Base-by-base conservation (phyloP, 1,284 basidiomycete genomes). In the Phaffia rhodozyma region DNA sequence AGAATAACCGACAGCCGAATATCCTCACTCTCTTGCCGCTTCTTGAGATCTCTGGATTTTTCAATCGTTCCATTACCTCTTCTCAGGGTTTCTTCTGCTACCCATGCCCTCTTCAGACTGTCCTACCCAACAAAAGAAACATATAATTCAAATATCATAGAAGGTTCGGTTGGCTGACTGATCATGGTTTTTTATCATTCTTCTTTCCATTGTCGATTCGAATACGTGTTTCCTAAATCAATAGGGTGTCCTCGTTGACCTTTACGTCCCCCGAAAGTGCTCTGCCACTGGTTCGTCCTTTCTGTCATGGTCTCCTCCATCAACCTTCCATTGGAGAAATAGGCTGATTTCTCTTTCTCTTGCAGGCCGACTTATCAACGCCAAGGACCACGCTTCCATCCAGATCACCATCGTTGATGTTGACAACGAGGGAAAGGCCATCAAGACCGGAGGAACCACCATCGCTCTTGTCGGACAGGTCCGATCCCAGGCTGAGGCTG, bases 261-360 rank as follows among this genome's bases (percentile, higher is more conserved):
- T 98, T 79, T 98, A 98, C 83, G 92, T 98, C 77, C 94, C 94
- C 77, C 91, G 94, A 83, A 97, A 98, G 81, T 98, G 96, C 80
- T 84, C 90, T 77, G 90, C 91, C 67, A 96, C 90, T 53, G 57
- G 38, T 43, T 43, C 13, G 38, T 43, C 38, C 38, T 32, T 18
- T 55, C 29, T 51, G 13, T 5, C 23, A 23, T 27, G 0, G 27
- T 21, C 2, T 56, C 57, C 47, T 56, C 30, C 29, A 48, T 60
- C 54, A 25, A 48, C 61, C 58, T 55, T 51, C 54, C 52, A 27
- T 47, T 51, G 34, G 30, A 25, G 23, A 63, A 70, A 29, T 55
- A 56, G 53, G 20, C 43, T 60, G 50, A 66, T 51, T 50, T 29
- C 62, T 58, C 55, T 59, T 27, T 66, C 29, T 63, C 52, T 54